Evolutionary conservation across 129 eudicot species (phyloP).

Genomic region (Glebionis coronaria): DNA sequence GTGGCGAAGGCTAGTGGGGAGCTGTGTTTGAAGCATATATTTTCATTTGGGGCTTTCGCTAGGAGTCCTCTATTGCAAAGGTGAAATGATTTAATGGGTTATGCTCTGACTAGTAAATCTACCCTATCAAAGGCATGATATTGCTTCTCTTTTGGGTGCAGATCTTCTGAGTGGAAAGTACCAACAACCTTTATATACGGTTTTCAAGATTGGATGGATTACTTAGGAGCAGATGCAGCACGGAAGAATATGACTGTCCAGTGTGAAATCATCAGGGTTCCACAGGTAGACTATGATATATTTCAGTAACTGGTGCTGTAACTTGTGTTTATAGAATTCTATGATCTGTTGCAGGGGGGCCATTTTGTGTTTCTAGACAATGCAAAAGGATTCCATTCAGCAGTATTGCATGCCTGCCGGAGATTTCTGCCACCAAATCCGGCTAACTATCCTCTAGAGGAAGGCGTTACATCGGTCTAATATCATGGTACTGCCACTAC

Average conservation of each 20-base stretch:
- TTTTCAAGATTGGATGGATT: slow-evolving; percentile 86
- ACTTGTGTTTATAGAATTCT: background rate
- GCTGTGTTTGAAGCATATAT: slow-evolving; percentile 80
- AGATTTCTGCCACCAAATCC: slow-evolving; percentile 47
- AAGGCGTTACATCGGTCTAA: slow-evolving; percentile 53
- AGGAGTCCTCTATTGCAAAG: slow-evolving; percentile 70
- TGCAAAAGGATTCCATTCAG: slow-evolving; percentile 73
- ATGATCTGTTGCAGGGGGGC: slow-evolving; percentile 57
- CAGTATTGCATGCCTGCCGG: slow-evolving; percentile 65
- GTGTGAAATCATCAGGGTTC: slow-evolving; percentile 87
- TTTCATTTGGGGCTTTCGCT: slow-evolving; percentile 96
- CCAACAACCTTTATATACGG: slow-evolving; percentile 94
- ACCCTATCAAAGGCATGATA: background rate
- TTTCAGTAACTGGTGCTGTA: background rate
- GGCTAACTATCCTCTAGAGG: slow-evolving; percentile 45
- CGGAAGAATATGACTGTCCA: slow-evolving; percentile 84
- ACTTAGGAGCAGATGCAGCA: slow-evolving; percentile 86
- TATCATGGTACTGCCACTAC: background rate
- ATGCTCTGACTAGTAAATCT: background rate
- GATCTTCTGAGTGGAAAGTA: slow-evolving; percentile 94
- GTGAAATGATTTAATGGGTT: slow-evolving; percentile 21
- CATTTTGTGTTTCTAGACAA: slow-evolving; percentile 78
- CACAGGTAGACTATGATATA: slow-evolving; percentile 50
- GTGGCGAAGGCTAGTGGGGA: slow-evolving; percentile 99
- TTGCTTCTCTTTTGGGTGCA: slow-evolving; percentile 31